Percentiles rank a stretch among this genome's conserved stretches.
Evolutionary conservation across 345 rosid genomes (phyloP).

Genomic region (Angophora floribunda): DNA sequence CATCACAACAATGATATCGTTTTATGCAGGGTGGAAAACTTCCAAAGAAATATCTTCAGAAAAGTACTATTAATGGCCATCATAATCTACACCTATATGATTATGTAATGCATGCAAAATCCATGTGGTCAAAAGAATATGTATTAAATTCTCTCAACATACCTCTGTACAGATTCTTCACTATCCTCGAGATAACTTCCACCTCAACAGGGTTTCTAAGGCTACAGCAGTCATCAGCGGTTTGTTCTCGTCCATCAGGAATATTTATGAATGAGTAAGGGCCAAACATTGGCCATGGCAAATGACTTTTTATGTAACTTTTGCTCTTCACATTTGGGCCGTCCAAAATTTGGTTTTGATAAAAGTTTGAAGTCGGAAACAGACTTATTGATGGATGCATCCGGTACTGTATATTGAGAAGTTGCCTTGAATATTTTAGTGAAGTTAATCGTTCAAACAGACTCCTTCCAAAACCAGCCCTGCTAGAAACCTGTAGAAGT

Average conservation of each 20-base stretch:
- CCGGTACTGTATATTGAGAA: slow-evolving; percentile 50
- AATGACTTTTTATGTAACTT: slow-evolving; percentile 10
- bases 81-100: not conserved
- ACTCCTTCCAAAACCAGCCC: slow-evolving; percentile 50
- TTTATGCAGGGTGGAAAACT: not conserved
- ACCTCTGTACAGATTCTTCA: slow-evolving; percentile 30
- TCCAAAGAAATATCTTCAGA: not conserved
- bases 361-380: slow-evolving; percentile 49
- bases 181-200: slow-evolving; percentile 16
- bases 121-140: not conserved
- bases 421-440: slow-evolving; percentile 33
- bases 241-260: slow-evolving; percentile 24
- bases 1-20: not conserved
- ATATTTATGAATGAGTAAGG: slow-evolving; percentile 44
- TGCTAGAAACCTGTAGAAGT: slow-evolving; percentile 13
- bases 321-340: slow-evolving; percentile 22
- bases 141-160: not conserved
- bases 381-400: slow-evolving; percentile 74
- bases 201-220: slow-evolving; percentile 36
- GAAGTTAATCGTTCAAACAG: slow-evolving; percentile 50
- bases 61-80: not conserved
- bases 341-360: slow-evolving; percentile 30
- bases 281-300: slow-evolving; percentile 33
- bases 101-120: not conserved
- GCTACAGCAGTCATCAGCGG: slow-evolving; percentile 11